Percentiles rank a stretch among this genome's conserved stretches.
Conservation (phyloP, 345 rosid genomes). For the Populus nigra region DNA sequence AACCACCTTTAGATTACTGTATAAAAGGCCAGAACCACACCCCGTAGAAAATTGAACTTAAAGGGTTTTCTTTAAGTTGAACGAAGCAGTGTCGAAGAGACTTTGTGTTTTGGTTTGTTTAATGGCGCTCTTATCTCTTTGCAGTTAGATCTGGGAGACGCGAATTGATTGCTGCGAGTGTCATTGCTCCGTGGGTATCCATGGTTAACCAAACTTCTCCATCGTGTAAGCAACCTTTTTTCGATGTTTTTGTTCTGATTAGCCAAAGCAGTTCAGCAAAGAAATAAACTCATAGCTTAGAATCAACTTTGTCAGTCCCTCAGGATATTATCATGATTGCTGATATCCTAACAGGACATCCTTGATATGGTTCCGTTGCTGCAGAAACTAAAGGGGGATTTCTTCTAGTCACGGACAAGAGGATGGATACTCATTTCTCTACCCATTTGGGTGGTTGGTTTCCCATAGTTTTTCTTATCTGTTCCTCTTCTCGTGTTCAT, state of each 20-base stretch:
- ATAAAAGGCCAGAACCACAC: neutral
- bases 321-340: conserved; percentile 22
- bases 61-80: neutral
- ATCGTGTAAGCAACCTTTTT: conserved; percentile 54
- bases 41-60: neutral
- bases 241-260: neutral
- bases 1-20: neutral
- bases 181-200: conserved; percentile 59
- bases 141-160: conserved; percentile 67
- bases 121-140: neutral
- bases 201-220: conserved; percentile 44
- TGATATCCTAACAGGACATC: conserved; percentile 67
- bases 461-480: neutral
- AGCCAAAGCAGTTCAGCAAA: conserved; percentile 13
- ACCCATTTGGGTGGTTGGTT: conserved; percentile 68
- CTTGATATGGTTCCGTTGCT: conserved; percentile 98
- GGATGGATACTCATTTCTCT: conserved; percentile 79
- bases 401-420: conserved; percentile 59
- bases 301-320: conserved; percentile 15
- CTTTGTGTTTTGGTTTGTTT: neutral
- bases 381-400: conserved; percentile 86
- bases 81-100: neutral
- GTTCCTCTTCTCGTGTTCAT: neutral
- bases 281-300: conserved; percentile 19
- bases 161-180: conserved; percentile 52